phyloP scores from a whole-genome alignment of 345 rosid genomes.

The Physaria fendleri region DNA sequence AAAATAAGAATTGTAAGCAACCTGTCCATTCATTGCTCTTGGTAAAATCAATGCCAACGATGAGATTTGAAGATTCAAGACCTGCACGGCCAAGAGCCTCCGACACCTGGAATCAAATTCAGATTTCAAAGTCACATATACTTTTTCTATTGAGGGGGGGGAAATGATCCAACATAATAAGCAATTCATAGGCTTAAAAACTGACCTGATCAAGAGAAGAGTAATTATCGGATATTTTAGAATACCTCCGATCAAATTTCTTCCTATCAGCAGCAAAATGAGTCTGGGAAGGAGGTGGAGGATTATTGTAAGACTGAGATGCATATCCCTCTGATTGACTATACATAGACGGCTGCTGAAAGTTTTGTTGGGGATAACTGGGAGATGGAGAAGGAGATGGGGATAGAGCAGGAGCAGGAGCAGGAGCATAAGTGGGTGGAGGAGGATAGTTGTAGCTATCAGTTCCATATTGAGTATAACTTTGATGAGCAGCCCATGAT shows the following conservation, averaged over 20 bases:
- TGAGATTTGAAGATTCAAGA: conserved; percentile 95
- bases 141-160: neutral
- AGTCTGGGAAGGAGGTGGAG: conserved; percentile 29
- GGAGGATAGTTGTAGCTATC: conserved; percentile 40
- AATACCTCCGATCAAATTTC: conserved; percentile 68
- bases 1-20: neutral
- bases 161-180: neutral
- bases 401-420: conserved; percentile 10
- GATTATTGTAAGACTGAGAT: conserved; percentile 23
- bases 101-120: conserved; percentile 45
- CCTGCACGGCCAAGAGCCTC: conserved; percentile 82
- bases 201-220: conserved; percentile 73
- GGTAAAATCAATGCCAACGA: conserved; percentile 94
- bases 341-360: conserved; percentile 12
- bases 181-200: neutral
- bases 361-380: conserved; percentile 1
- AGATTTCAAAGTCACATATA: neutral
- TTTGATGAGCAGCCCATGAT: conserved; percentile 39
- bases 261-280: conserved; percentile 29
- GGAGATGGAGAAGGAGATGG: neutral
- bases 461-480: conserved; percentile 40
- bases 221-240: conserved; percentile 72
- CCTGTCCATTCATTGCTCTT: conserved; percentile 99
- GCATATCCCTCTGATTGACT: conserved; percentile 27
- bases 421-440: conserved; percentile 17